A percentile compares a stretch with the other conserved stretches of the same genome.
Evolutionary conservation across 2,329 filamentous ascomycete genomes (phyloP).

Genomic region (Aspergillus niger): DNA sequence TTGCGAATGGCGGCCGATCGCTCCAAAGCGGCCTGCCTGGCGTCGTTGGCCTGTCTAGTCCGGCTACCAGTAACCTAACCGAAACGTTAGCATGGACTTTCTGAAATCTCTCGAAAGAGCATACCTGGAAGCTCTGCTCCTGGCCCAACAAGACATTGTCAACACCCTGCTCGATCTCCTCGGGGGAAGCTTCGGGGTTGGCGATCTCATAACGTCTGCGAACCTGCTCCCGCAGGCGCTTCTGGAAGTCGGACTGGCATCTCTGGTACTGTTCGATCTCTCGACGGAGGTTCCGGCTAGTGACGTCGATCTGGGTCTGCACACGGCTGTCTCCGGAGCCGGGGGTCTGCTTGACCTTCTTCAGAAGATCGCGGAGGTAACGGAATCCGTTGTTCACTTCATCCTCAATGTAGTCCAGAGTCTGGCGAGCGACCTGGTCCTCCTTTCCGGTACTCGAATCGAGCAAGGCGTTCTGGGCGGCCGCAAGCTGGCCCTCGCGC

Average conservation of each 20-base stretch:
- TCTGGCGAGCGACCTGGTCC: slow-evolving; percentile 64
- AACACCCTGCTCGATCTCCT: slow-evolving; percentile 75
- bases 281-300: slow-evolving; percentile 76
- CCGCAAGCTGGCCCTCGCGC: slow-evolving; percentile 42
- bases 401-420: slow-evolving; percentile 71
- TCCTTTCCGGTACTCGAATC: slow-evolving; percentile 71
- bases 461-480: slow-evolving; percentile 72
- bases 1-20: slow-evolving; percentile 86
- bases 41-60: slow-evolving; percentile 77
- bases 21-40: slow-evolving; percentile 74
- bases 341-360: slow-evolving; percentile 77
- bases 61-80: slow-evolving; percentile 38
- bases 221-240: slow-evolving; percentile 79
- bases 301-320: slow-evolving; percentile 74
- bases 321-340: slow-evolving; percentile 74
- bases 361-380: slow-evolving; percentile 75
- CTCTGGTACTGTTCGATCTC: slow-evolving; percentile 81
- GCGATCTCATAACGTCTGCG: slow-evolving; percentile 90
- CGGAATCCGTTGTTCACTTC: slow-evolving; percentile 85
- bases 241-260: slow-evolving; percentile 76
- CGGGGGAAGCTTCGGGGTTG: slow-evolving; percentile 74
- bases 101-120: slow-evolving; percentile 37
- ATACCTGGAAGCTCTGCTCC: slow-evolving; percentile 79
- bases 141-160: slow-evolving; percentile 65
- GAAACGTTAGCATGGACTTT: background rate